Evolutionary conservation across 192 early-diverging fungal genomes (phyloP), one percentile per base, ranked within the genome.

Genomic region (Powellomyces hirtus): DNA sequence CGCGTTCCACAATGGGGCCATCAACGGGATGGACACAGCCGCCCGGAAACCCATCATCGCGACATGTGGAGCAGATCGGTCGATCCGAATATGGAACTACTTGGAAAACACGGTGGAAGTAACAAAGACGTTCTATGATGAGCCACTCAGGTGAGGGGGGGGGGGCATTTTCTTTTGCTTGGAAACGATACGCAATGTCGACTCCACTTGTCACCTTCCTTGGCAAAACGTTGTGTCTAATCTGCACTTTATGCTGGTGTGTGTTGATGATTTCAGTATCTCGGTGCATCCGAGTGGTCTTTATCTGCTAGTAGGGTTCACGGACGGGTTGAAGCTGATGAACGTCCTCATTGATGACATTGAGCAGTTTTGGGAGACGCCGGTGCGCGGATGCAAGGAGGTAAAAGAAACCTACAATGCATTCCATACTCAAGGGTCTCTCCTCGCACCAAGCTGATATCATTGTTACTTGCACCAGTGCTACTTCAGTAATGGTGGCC

Each of bases 71-170:
- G 42, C 66, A 0, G 85, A 87, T 64, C 67, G 75, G 62, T 80
- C 85, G 0, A 69, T 87, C 24, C 60, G 85, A 5, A 78, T 87
- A 36, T 87, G 85, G 85, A 87, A 87, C 59, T 85, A 81, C 70
- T n/a, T 75, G n/a, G 85, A 87, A 20, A 85, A 86, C 60, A 63
- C 68, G 6, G 53, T 83, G 24, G 83, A 84, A 64, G 78, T 85
- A 11, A 44, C 77, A 42, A 85, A 84, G 53, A 73, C 61, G 18
- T 87, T 80, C 52, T 68, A 77, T 22, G 77, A 80, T 22, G 81
- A 83, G 35, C 79, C 85, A 22, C 38, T 75, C 46, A 76, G 74
- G 79, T 82, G 56, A 44, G 22, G 34, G 13, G 1, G 38, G 6
- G 44, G 4, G 38, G 71, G 6, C 7, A 11, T 30, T 44, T 59